These are phyloP conservation scores for Citrus glauca DNA, from an alignment of 345 rosid species.

Conservation along the genomic window DNA sequence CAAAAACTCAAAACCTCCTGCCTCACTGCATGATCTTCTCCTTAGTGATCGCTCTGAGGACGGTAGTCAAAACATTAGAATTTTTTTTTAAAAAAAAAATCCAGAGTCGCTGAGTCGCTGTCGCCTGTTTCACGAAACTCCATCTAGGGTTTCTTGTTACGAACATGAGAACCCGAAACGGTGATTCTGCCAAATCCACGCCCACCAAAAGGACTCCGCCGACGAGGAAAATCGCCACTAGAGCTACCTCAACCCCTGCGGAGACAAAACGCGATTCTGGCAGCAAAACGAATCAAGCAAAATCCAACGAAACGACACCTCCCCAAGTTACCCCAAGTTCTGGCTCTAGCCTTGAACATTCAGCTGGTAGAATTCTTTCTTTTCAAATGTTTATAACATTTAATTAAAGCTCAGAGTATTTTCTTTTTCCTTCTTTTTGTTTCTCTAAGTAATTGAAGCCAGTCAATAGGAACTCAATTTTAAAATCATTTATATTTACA, in stretches of 20 bases:
- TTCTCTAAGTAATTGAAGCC: neutral
- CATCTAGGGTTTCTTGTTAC: neutral
- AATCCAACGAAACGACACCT: constrained; percentile 17
- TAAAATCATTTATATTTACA: neutral
- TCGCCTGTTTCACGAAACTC: neutral
- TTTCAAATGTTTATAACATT: neutral
- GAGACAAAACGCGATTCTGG: constrained; percentile 18
- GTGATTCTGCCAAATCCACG: constrained; percentile 18
- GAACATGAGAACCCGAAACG: constrained; percentile 38
- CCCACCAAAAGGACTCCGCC: constrained; percentile 31
- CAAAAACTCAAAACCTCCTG: neutral
- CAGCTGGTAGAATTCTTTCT: constrained; percentile 28
- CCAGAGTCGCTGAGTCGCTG: neutral
- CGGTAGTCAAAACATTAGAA: neutral
- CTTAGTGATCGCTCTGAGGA: neutral
- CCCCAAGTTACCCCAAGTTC: constrained; percentile 4
- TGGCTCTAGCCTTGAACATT: constrained; percentile 19
- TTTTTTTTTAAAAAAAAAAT: no score
- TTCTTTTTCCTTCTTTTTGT: neutral
- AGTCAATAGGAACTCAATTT: neutral
- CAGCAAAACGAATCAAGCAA: constrained; percentile 22
- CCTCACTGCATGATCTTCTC: neutral
- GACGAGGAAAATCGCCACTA: constrained; percentile 27
- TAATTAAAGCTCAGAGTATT: neutral
- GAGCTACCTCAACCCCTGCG: constrained; percentile 7